A percentile compares a stretch with the other conserved stretches of the same genome.
Evolutionary conservation across 2,329 filamentous ascomycete genomes (phyloP).

Genomic region (Colletotrichum musae): DNA sequence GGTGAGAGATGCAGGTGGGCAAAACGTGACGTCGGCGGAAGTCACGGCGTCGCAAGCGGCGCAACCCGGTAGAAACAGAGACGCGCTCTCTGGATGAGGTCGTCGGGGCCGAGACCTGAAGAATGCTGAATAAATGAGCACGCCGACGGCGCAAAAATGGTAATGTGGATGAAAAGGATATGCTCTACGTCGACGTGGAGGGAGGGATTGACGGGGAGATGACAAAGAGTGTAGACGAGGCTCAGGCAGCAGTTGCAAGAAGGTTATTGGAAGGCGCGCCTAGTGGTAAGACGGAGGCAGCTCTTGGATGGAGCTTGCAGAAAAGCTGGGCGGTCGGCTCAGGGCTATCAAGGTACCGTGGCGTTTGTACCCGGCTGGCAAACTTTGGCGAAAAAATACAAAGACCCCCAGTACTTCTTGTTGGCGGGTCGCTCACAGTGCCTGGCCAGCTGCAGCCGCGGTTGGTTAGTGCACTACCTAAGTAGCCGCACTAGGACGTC

Average conservation of each 20-base stretch:
- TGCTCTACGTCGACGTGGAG: slow-evolving; percentile 7
- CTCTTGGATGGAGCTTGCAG: slow-evolving; percentile 32
- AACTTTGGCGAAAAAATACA: slow-evolving; percentile 8
- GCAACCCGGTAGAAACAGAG: background rate
- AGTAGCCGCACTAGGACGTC: slow-evolving; percentile 25
- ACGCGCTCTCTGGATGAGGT: background rate
- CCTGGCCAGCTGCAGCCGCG: slow-evolving; percentile 16
- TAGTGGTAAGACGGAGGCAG: slow-evolving; percentile 28
- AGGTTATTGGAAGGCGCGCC: slow-evolving; percentile 31
- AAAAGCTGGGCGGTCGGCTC: slow-evolving; percentile 32
- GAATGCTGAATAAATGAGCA: background rate
- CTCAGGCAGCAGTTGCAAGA: slow-evolving; percentile 14
- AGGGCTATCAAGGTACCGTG: background rate
- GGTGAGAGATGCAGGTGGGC: background rate
- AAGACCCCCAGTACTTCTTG: slow-evolving; percentile 5
- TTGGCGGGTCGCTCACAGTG: slow-evolving; percentile 22
- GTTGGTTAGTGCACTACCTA: slow-evolving; percentile 7
- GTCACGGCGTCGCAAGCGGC: slow-evolving; percentile 12
- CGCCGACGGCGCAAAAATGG: no score
- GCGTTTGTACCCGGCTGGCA: slow-evolving; percentile 7
- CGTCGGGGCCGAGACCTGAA: background rate
- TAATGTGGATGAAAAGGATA: background rate
- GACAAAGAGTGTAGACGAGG: slow-evolving; percentile 23
- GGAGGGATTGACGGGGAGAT: slow-evolving; percentile 8
- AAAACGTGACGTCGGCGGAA: slow-evolving; percentile 5